Conservation (phyloP, 495 filamentous ascomycete genomes). For the Cryomyces antarcticus region DNA sequence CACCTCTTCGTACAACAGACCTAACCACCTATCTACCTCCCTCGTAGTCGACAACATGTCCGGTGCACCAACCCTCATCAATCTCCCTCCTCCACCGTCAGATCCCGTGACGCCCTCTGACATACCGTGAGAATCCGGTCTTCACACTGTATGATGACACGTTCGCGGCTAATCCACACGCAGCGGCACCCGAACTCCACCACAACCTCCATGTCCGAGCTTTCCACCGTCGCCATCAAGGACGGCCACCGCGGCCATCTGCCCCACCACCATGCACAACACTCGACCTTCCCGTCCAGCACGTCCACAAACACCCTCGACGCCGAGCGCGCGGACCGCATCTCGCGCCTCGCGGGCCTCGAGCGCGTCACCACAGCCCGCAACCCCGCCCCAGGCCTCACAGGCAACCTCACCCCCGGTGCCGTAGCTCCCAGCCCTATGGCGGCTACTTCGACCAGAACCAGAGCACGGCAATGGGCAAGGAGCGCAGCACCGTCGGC, state of each 20-base stretch:
- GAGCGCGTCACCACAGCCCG: constrained; percentile 57
- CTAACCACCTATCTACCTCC: too few relatives aligned
- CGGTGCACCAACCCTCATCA: constrained; percentile 49
- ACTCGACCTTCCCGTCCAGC: constrained; percentile 26
- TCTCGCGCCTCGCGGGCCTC: constrained; percentile 72
- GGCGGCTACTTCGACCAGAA: constrained; percentile 7
- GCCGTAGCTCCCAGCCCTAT: constrained; percentile 10
- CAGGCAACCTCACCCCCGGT: constrained; percentile 10
- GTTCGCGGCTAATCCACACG: constrained; percentile 1
- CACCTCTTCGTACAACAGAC: too few relatives aligned
- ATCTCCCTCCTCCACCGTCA: constrained; percentile 65
- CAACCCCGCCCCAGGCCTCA: constrained; percentile 6
- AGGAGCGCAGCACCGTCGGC: constrained; percentile 66
- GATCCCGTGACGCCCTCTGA: constrained; percentile 79
- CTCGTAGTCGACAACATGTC: constrained; percentile 1
- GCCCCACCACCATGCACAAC: constrained; percentile 22
- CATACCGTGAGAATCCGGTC: constrained; percentile 47
- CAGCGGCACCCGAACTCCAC: constrained; percentile 79
- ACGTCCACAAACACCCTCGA: constrained; percentile 47
- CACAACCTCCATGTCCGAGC: constrained; percentile 64
- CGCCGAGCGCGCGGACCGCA: constrained; percentile 81
- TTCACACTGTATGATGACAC: background rate
- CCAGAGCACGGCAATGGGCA: constrained; percentile 10
- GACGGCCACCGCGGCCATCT: constrained; percentile 69
- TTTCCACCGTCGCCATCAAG: constrained; percentile 85